phyloP scores from a whole-genome alignment of 768 basidiomycete genomes.

The Brasilioporus rufonigricans region DNA sequence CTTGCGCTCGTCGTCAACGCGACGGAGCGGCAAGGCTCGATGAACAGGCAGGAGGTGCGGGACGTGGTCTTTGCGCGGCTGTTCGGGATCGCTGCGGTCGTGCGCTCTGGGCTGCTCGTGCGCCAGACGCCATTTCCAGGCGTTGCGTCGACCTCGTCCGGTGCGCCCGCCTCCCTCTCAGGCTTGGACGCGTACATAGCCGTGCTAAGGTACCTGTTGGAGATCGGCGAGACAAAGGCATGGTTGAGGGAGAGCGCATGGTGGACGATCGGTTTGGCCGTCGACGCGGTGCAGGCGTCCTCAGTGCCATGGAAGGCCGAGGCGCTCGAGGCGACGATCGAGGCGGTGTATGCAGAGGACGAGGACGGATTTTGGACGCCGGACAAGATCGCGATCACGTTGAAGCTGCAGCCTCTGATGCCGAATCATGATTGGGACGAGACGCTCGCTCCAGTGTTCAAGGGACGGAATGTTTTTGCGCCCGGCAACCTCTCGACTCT shows the following conservation, averaged over 20 bases:
- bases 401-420: slow-evolving; percentile 62
- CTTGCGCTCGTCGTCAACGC: slow-evolving; percentile 69
- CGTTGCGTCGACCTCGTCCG: slow-evolving; percentile 54
- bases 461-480: slow-evolving; percentile 65
- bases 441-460: slow-evolving; percentile 71
- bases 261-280: slow-evolving; percentile 70
- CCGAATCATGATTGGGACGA: slow-evolving; percentile 68
- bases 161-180: no score
- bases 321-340: slow-evolving; percentile 51
- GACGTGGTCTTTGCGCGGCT: slow-evolving; percentile 90
- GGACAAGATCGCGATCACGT: slow-evolving; percentile 80
- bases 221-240: slow-evolving; percentile 77
- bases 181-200: slow-evolving; percentile 56
- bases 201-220: slow-evolving; percentile 58
- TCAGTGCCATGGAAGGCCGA: slow-evolving; percentile 69
- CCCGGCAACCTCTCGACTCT: slow-evolving; percentile 70
- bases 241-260: slow-evolving; percentile 92
- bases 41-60: slow-evolving; percentile 89
- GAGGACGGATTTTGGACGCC: slow-evolving; percentile 61
- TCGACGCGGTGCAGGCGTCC: slow-evolving; percentile 58
- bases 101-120: slow-evolving; percentile 81
- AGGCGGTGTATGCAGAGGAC: slow-evolving; percentile 43
- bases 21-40: slow-evolving; percentile 69
- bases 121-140: slow-evolving; percentile 52
- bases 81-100: slow-evolving; percentile 83